Percentiles rank a stretch among this genome's conserved stretches.
Evolutionary conservation across 768 basidiomycete species (phyloP).

Genomic region (Paxillus involutus): DNA sequence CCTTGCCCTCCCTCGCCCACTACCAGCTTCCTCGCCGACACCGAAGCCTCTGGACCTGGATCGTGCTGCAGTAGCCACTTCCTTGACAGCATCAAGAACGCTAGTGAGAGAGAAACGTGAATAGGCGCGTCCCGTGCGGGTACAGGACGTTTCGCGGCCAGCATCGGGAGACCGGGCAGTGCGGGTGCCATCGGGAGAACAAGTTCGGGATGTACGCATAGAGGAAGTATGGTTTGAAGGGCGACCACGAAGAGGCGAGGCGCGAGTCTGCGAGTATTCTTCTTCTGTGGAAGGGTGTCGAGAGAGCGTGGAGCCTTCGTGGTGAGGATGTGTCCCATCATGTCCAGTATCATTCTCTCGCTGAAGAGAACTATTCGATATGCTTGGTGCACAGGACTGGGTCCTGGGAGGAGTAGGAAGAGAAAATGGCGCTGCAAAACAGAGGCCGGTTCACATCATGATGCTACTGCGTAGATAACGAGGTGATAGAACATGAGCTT

Average conservation of each 20-base stretch:
- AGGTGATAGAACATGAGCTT: background rate
- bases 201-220: background rate
- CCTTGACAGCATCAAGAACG: too few species aligned
- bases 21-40: too few species aligned
- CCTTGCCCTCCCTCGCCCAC: too few species aligned
- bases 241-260: background rate
- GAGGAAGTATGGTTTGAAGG: background rate
- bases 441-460: too few species aligned
- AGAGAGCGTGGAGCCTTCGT: constrained; percentile 21
- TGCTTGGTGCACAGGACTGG: constrained; percentile 7
- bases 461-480: background rate
- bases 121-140: too few species aligned
- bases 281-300: constrained; percentile 39
- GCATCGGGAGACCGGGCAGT: too few species aligned
- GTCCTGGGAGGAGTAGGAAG: background rate
- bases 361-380: constrained; percentile 2
- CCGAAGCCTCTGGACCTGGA: too few species aligned
- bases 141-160: too few species aligned
- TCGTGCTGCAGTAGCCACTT: too few species aligned
- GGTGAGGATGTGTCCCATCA: background rate
- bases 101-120: too few species aligned
- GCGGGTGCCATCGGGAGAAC: constrained; percentile 4
- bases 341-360: background rate
- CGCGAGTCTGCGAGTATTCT: background rate
- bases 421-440: background rate